Evolutionary conservation across 1,139 yeast species (phyloP).

Genomic region (Eremothecium coryli): DNA sequence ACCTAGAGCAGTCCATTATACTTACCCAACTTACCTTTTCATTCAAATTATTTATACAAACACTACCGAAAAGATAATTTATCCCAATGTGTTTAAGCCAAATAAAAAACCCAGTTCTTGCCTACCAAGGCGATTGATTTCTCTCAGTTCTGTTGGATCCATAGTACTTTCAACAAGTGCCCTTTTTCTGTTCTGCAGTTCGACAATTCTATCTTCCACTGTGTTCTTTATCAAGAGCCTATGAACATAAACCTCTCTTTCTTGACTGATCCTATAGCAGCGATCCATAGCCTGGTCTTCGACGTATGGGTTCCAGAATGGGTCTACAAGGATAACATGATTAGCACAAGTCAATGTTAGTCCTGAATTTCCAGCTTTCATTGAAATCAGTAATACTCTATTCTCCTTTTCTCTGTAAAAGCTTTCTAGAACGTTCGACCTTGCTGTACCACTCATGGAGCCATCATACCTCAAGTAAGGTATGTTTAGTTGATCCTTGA

Average conservation of each 20-base stretch:
- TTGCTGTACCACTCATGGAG: constrained; percentile 56
- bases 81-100: constrained; percentile 58
- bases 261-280: constrained; percentile 88
- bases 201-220: constrained; percentile 79
- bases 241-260: constrained; percentile 63
- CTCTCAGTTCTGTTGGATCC: constrained; percentile 65
- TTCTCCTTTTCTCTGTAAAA: constrained; percentile 51
- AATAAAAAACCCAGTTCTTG: constrained; percentile 71
- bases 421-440: constrained; percentile 51
- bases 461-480: constrained; percentile 69
- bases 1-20: too few relatives aligned
- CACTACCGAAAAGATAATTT: too few relatives aligned
- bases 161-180: constrained; percentile 71
- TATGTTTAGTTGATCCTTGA: constrained; percentile 39
- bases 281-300: constrained; percentile 96
- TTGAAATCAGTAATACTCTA: constrained; percentile 58
- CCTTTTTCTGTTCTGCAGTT: constrained; percentile 64
- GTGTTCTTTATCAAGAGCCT: constrained; percentile 56
- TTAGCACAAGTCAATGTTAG: constrained; percentile 87
- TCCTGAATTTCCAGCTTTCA: constrained; percentile 91
- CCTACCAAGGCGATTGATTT: constrained; percentile 56
- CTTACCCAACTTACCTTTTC: too few relatives aligned
- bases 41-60: too few relatives aligned
- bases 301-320: constrained; percentile 94
- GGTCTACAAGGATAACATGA: constrained; percentile 82